Evolutionary conservation across 306 rosid genomes (phyloP), one percentile per base, ranked within the genome.

Genomic region (Glycine soja): DNA sequence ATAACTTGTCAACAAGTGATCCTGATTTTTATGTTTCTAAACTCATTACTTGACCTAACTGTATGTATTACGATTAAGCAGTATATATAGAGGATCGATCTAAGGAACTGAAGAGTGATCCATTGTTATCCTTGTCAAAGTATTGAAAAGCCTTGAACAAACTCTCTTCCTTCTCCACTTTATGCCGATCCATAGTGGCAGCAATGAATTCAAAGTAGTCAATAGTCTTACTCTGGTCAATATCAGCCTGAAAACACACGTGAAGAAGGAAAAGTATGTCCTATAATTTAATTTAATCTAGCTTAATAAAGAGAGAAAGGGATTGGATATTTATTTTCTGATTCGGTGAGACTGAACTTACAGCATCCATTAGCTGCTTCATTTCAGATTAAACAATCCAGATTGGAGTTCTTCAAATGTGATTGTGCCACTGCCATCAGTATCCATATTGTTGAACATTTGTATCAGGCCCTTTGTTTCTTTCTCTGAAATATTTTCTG

Each of bases 181-280:
- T 88, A 75, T 96, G 95, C 58, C 92, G 91, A 80, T 96, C 94
- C 92, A 96, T 91, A 19, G 99, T 96, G 3, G 99, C 98, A 57
- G 97, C 89, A 52, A 93, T 77, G 84, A 96, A 96, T 84, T 96
- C 98, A 12, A 24, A 57, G 47, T 92, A 96, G 73, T 93, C 98
- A 32, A 96, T 90, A 14, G 89, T 86, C 30, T 97, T 98, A 63
- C 8, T 92, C 11, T 51, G 80, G 82, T 93, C 97, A 43, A 92
- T 86, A 77, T 92, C 97, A 67, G 94, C 94, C 99, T 93, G 87
- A 61, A 14, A 78, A 58, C 47, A 62, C 73, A 74, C 10, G 52
- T 36, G 34, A 58, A 32, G 75, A 69, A 50, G 45, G 3, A 15
- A 38, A 15, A 53, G 54, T 59, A 68, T 58, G 43, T 34, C 3